Evolutionary conservation across 495 filamentous ascomycete genomes (phyloP).

Genomic region (Penicillium lagena): DNA sequence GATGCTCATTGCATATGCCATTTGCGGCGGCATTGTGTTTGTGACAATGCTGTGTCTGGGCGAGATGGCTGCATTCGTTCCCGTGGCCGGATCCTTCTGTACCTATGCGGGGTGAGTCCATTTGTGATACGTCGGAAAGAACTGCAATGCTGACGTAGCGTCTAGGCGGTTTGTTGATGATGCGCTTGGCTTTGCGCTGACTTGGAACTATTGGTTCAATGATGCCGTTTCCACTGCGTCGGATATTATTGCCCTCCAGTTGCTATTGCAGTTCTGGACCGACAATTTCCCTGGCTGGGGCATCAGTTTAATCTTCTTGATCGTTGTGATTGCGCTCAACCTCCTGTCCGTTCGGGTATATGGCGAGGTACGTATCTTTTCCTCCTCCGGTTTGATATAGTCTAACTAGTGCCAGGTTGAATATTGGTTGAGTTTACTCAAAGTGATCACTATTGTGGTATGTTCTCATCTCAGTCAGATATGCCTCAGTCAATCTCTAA

Average conservation of each 20-base stretch:
- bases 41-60: slow-evolving; percentile 44
- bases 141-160: not conserved
- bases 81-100: slow-evolving; percentile 45
- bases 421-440: slow-evolving; percentile 50
- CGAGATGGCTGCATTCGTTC: slow-evolving; percentile 46
- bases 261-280: slow-evolving; percentile 47
- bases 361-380: slow-evolving; percentile 36
- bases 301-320: slow-evolving; percentile 46
- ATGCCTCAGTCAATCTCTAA: not conserved
- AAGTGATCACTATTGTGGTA: slow-evolving; percentile 50
- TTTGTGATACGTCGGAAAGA: too few species aligned
- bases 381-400: not conserved
- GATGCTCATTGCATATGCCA: slow-evolving; percentile 51
- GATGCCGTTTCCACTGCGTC: slow-evolving; percentile 51
- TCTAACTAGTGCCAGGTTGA: slow-evolving; percentile 31
- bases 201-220: slow-evolving; percentile 57
- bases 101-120: slow-evolving; percentile 42
- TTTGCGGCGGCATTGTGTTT: slow-evolving; percentile 43
- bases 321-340: slow-evolving; percentile 42
- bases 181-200: slow-evolving; percentile 46
- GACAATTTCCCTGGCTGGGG: slow-evolving; percentile 47
- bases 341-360: slow-evolving; percentile 46
- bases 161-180: slow-evolving; percentile 51
- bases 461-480: slow-evolving; percentile 5
- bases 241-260: slow-evolving; percentile 48